Evolutionary conservation across 2,329 filamentous ascomycete genomes (phyloP), one percentile per base, ranked within the genome.

Genomic region (Hyphodiscus sp.): DNA sequence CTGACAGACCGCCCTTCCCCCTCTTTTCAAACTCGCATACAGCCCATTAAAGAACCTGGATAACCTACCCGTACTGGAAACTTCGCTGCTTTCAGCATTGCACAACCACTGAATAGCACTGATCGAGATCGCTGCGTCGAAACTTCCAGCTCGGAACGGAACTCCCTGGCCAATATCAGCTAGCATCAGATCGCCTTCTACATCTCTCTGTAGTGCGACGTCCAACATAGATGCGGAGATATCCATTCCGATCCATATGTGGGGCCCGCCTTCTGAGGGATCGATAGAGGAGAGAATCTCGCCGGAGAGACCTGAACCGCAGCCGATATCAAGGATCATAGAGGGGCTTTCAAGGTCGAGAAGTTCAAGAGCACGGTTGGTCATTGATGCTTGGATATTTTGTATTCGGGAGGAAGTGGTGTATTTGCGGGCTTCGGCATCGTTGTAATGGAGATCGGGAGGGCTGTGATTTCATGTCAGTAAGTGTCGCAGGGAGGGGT

Each of bases 51-150:
- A 99, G 68, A 99, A 99, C 45, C 92, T 78, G 4, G 82, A 80
- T 23, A 99, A 72, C 6, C 94, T 76, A 0, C 87, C 89, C 26
- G 87, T 81, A 0, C 91, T 87, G 1, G 81, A 88, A 0, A 94
- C 91, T 48, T 95, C 90, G 67, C 83, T 89, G 55, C 81, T 88
- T 70, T 97, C 94, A 42, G 92, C 94, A 70, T 96, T 97, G 71
- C 94, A 99, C 29, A 99, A 78, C 94, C 94, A 99, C 71, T 99
- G 94, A n/a, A 99, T 87, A 0, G 94, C 94, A 62, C 84, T 90
- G 68, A 99, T 97, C 66, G 85, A 91, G 63, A 99, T 91, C 20
- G 94, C 94, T 0, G 92, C 94, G 69, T 99, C 94, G 67, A 99
- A 99, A 0, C 86, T 83, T 30, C 94, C 94, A 0, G 94, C 82